Evolutionary conservation across 176 grass and related monocot genomes (phyloP).

Genomic region (sorghum (Sorghum bicolor)): Sorghum_bicolor_NCBIv3 NC_012877.2:22136501-22137000

Average conservation of each 20-base stretch:
- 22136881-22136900: neutral
- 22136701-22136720: conserved; percentile 31
- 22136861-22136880: neutral
- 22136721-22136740: conserved; percentile 16
- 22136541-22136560: no score
- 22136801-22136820: neutral
- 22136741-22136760: conserved; percentile 7
- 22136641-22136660: no score
- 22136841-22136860: neutral
- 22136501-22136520: no score
- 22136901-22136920: conserved; percentile 1
- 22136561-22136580: no score
- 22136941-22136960: neutral
- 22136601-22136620: no score
- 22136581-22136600: no score
- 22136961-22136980: neutral
- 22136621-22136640: no score
- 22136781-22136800: conserved; percentile 13
- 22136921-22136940: neutral
- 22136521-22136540: no score
- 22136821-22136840: neutral
- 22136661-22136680: neutral
- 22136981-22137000: conserved; percentile 5
- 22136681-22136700: conserved; percentile 21
- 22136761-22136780: neutral